Conservation (phyloP, 352 stramenopile genomes). For the Globisporangium cystogenes region DNA sequence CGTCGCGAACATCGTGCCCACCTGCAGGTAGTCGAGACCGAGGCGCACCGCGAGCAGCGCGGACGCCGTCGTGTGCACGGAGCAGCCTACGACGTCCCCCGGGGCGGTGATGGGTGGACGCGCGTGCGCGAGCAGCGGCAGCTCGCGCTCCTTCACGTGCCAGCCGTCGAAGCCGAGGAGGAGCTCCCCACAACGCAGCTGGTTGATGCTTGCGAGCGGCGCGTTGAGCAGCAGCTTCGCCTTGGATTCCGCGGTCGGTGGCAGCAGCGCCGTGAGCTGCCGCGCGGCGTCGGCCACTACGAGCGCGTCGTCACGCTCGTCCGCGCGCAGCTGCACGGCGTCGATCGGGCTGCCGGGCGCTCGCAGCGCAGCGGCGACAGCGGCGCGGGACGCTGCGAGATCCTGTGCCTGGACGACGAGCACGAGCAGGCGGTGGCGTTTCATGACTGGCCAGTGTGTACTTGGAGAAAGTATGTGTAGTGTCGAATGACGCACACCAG, state of each 20-base stretch:
- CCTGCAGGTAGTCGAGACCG: slow-evolving; percentile 40
- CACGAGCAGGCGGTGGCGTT: slow-evolving; percentile 12
- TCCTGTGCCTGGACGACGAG: slow-evolving; percentile 27
- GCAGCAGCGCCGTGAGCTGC: background rate
- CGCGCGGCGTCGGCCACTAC: background rate
- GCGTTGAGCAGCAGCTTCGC: slow-evolving; percentile 14
- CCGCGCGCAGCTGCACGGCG: slow-evolving; percentile 22
- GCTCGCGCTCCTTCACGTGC: slow-evolving; percentile 24
- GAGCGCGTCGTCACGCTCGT: background rate
- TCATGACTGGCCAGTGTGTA: slow-evolving; percentile 1
- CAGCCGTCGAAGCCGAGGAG: slow-evolving; percentile 9
- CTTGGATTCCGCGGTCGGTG: background rate
- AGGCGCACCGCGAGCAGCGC: slow-evolving; percentile 17
- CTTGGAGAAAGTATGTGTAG: background rate
- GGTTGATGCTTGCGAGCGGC: background rate
- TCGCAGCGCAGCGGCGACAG: background rate
- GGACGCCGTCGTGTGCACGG: slow-evolving; percentile 28
- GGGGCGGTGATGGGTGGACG: background rate
- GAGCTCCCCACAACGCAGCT: background rate
- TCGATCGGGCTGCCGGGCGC: slow-evolving; percentile 14
- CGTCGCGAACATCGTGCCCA: slow-evolving; percentile 54
- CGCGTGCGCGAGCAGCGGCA: background rate
- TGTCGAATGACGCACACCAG: too few relatives aligned
- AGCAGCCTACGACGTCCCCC: slow-evolving; percentile 23
- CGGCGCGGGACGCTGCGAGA: background rate